phyloP scores from a whole-genome alignment of 495 filamentous ascomycete species.

The Durotheca rogersii region DNA sequence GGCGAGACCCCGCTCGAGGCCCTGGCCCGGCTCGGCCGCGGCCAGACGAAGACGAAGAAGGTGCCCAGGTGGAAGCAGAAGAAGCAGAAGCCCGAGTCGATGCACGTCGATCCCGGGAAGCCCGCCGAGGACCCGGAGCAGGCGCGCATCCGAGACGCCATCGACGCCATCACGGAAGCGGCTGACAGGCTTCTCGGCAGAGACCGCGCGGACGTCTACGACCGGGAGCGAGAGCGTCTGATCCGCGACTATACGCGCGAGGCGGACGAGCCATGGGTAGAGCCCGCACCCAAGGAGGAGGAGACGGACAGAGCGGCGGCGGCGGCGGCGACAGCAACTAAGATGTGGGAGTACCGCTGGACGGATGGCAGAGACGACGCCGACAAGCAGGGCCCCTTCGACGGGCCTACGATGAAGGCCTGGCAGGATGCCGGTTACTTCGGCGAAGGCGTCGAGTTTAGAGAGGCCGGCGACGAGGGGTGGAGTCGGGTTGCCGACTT shows the following conservation, averaged over 20 bases:
- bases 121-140: conserved; percentile 68
- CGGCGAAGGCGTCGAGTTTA: conserved; percentile 88
- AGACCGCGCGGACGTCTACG: conserved; percentile 85
- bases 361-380: conserved; percentile 81
- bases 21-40: conserved; percentile 74
- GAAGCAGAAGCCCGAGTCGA: conserved; percentile 57
- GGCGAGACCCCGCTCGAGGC: conserved; percentile 91
- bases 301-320: conserved; percentile 6
- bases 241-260: conserved; percentile 82
- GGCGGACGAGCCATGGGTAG: conserved; percentile 89
- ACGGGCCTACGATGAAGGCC: conserved; percentile 75
- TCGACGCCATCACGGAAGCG: conserved; percentile 82
- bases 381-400: conserved; percentile 81
- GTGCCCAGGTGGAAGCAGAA: conserved; percentile 61
- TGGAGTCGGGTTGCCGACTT: conserved; percentile 68
- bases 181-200: conserved; percentile 81
- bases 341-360: conserved; percentile 92
- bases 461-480: conserved; percentile 56
- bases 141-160: conserved; percentile 62
- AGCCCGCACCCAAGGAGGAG: conserved; percentile 44
- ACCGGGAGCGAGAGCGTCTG: conserved; percentile 79
- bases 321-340: no score
- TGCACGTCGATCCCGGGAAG: conserved; percentile 65
- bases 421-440: conserved; percentile 94
- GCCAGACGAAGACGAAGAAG: conserved; percentile 65